Percentiles rank a stretch among this genome's conserved stretches.
These are phyloP conservation scores for Apiotrichum porosum DNA, from an alignment of 1,284 basidiomycete genomes.

Conservation along the genomic window DNA sequence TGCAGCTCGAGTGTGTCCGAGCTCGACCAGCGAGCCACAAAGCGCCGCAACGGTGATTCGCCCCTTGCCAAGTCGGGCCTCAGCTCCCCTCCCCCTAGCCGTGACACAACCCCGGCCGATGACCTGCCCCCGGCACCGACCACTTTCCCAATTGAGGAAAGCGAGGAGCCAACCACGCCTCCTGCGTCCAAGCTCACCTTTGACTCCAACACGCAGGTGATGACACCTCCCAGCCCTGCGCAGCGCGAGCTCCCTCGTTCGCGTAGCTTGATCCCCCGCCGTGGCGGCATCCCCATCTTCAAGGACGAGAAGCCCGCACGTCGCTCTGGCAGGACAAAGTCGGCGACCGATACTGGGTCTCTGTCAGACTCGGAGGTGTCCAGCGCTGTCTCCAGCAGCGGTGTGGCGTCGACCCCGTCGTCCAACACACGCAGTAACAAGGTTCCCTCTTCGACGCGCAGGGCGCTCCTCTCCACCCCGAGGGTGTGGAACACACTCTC, in stretches of 20 bases:
- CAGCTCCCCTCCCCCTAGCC: slow-evolving; percentile 24
- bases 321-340: background rate
- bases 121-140: background rate
- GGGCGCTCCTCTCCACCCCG: background rate
- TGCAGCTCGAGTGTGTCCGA: slow-evolving; percentile 17
- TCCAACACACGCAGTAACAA: slow-evolving; percentile 1
- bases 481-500: slow-evolving; percentile 6
- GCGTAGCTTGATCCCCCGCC: slow-evolving; percentile 11
- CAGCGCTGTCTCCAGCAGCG: background rate
- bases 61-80: slow-evolving; percentile 15
- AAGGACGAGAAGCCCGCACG: background rate
- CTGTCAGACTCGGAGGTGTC: slow-evolving; percentile 1
- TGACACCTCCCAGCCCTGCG: background rate
- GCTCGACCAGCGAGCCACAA: slow-evolving; percentile 17
- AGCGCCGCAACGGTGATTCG: slow-evolving; percentile 12
- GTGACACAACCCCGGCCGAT: slow-evolving; percentile 15
- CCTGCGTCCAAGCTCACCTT: background rate
- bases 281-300: background rate
- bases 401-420: background rate
- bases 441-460: background rate
- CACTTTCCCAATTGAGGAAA: slow-evolving; percentile 10
- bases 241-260: background rate
- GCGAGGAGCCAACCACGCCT: slow-evolving; percentile 5
- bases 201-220: background rate
- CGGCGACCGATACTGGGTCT: background rate